A percentile compares a stretch with the other conserved stretches of the same genome.
Conservation (phyloP, 2,329 filamentous ascomycete species). For the Ophiostoma triangulosporum region DNA sequence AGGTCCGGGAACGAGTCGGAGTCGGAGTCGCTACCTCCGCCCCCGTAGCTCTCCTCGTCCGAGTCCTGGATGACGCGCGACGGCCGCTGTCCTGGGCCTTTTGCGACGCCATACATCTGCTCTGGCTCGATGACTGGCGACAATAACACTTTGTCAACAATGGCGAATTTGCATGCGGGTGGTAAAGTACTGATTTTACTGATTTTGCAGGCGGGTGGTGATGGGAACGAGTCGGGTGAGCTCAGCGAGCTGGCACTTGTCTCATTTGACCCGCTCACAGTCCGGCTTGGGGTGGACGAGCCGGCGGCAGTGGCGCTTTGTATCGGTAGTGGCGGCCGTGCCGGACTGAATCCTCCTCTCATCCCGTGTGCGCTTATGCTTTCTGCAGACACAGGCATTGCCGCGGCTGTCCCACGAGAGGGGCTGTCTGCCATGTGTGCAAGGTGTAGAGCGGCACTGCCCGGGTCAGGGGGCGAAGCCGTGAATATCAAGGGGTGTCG, state of each 20-base stretch:
- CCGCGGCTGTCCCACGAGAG: background rate
- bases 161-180: too few species aligned
- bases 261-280: background rate
- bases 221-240: constrained; percentile 9
- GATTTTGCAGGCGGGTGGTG: background rate
- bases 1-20: constrained; percentile 6
- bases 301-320: background rate
- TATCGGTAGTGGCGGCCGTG: background rate
- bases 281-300: background rate
- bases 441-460: background rate
- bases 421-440: background rate
- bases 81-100: background rate
- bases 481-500: background rate
- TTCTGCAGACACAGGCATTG: background rate
- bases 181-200: too few species aligned
- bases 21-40: background rate
- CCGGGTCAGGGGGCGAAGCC: background rate
- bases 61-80: constrained; percentile 7
- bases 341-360: too few species aligned
- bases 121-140: background rate
- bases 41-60: constrained; percentile 6
- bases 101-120: background rate
- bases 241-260: background rate
- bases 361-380: too few species aligned
- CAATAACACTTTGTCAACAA: background rate